Conservation (phyloP, 495 filamentous ascomycete genomes). For the Rhizodiscina lignyota region DNA sequence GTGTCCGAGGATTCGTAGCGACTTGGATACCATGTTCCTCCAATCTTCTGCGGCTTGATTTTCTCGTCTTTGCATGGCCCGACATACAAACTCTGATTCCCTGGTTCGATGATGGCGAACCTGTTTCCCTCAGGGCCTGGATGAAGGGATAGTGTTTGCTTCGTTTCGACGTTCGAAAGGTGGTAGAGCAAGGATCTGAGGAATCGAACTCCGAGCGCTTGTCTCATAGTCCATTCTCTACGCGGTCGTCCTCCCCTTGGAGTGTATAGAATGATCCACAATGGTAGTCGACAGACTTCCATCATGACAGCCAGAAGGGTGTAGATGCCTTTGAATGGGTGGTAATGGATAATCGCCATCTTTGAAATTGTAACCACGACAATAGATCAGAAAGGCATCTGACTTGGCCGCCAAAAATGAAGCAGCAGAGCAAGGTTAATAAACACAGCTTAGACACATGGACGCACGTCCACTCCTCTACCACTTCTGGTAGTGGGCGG, state of each 20-base stretch:
- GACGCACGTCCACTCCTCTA: no score
- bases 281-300: slow-evolving; percentile 15
- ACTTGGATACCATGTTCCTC: slow-evolving; percentile 22
- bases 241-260: slow-evolving; percentile 13
- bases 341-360: no score
- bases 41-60: slow-evolving; percentile 18
- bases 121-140: slow-evolving; percentile 18
- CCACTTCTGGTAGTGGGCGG: no score
- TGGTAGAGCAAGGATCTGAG: slow-evolving; percentile 12
- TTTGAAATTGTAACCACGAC: no score
- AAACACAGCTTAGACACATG: no score
- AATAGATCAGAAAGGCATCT: no score
- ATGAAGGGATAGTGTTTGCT: slow-evolving; percentile 12
- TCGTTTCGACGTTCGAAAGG: slow-evolving; percentile 9
- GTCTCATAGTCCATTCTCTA: slow-evolving; percentile 16
- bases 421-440: no score
- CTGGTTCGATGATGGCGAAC: slow-evolving; percentile 17
- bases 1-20: slow-evolving; percentile 1
- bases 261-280: slow-evolving; percentile 18
- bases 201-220: slow-evolving; percentile 17
- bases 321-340: slow-evolving; percentile 22
- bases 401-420: no score
- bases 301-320: slow-evolving; percentile 13
- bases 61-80: slow-evolving; percentile 13
- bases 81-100: slow-evolving; percentile 7